These are phyloP conservation scores for Isatis tinctoria DNA, from an alignment of 345 rosid genomes.

Conservation along the genomic window DNA sequence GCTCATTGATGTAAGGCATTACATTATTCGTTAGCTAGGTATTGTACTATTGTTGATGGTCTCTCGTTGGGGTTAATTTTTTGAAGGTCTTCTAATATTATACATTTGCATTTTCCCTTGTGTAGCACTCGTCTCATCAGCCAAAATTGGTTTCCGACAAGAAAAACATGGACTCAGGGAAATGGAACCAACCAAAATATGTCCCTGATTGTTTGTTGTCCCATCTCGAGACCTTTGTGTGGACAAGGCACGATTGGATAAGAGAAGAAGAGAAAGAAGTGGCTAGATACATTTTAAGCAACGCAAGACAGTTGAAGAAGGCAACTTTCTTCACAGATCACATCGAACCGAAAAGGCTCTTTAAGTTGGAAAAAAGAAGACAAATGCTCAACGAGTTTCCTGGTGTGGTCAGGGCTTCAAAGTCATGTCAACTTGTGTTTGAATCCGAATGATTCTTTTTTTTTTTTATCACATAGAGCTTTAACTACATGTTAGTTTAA, in stretches of 20 bases:
- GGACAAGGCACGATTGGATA: neutral
- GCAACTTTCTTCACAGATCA: too few relatives aligned
- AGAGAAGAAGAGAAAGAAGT: neutral
- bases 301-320: neutral
- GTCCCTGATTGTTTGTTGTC: slow-evolving; percentile 1
- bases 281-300: neutral
- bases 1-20: neutral
- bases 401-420: neutral
- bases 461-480: too few relatives aligned
- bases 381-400: neutral
- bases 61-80: neutral
- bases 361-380: neutral
- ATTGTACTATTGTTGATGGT: too few relatives aligned
- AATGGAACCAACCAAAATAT: neutral
- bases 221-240: neutral
- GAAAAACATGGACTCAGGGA: neutral
- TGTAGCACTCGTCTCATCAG: neutral
- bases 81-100: neutral
- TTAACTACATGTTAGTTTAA: too few relatives aligned
- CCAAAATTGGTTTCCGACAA: neutral
- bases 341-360: too few relatives aligned
- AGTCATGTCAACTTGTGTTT: neutral
- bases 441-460: neutral
- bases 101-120: neutral
- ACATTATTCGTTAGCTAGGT: neutral